Percentiles rank a stretch among this genome's conserved stretches.
Conservation (phyloP, 495 filamentous ascomycete genomes). For the Mycothermus thermophilus region DNA sequence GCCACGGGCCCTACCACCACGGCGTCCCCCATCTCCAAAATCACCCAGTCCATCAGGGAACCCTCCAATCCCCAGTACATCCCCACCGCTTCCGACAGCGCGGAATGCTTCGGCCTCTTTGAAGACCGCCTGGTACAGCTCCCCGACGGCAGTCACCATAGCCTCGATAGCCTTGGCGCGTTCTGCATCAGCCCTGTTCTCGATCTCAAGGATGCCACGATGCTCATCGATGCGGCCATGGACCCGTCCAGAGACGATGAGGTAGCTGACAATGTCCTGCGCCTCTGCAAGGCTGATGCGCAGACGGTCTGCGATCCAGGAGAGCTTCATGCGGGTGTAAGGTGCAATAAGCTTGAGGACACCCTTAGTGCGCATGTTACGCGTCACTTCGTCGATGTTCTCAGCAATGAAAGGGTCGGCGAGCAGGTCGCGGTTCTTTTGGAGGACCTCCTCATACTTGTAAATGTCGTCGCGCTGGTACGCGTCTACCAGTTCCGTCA, state of each 20-base stretch:
- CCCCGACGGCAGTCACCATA: slow-evolving; percentile 55
- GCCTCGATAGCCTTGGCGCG: slow-evolving; percentile 58
- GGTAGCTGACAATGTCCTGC: slow-evolving; percentile 80
- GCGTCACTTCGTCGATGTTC: slow-evolving; percentile 97
- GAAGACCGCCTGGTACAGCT: slow-evolving; percentile 50
- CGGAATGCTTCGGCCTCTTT: slow-evolving; percentile 60
- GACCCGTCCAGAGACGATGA: slow-evolving; percentile 81
- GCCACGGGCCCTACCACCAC: no score
- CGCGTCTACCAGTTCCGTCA: slow-evolving; percentile 93
- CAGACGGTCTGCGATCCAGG: slow-evolving; percentile 73
- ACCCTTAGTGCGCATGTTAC: slow-evolving; percentile 94
- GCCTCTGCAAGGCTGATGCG: slow-evolving; percentile 75
- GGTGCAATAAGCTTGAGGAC: slow-evolving; percentile 87
- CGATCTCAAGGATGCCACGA: slow-evolving; percentile 67
- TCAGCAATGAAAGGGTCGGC: slow-evolving; percentile 93
- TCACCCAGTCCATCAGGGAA: slow-evolving; percentile 6
- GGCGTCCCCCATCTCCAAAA: not conserved
- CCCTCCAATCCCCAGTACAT: not conserved
- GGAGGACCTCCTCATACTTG: slow-evolving; percentile 72
- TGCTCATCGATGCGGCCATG: slow-evolving; percentile 82
- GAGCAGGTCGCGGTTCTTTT: slow-evolving; percentile 78
- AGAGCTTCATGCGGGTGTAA: slow-evolving; percentile 79
- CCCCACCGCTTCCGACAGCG: slow-evolving; percentile 6
- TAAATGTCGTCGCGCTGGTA: slow-evolving; percentile 95
- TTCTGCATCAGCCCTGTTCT: slow-evolving; percentile 57